phyloP scores from a whole-genome alignment of 2,329 filamentous ascomycete genomes.

The Cladosporium colombiae region DNA sequence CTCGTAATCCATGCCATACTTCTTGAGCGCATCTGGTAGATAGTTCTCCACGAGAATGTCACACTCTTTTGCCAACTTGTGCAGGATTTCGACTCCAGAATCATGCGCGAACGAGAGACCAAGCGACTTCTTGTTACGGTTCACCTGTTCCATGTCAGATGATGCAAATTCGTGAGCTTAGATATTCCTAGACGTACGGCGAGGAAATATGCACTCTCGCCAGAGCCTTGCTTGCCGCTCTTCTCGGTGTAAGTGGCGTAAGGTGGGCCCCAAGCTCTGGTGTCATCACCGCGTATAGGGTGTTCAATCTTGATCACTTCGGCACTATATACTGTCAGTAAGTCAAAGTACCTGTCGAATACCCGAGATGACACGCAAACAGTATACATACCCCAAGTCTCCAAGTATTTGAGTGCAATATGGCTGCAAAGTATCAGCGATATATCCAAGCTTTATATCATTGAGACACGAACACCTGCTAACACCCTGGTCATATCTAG shows the following conservation, averaged over 20 bases:
- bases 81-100: slow-evolving; percentile 80
- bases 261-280: slow-evolving; percentile 92
- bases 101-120: slow-evolving; percentile 87
- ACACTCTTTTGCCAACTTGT: slow-evolving; percentile 78
- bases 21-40: slow-evolving; percentile 82
- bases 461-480: slow-evolving; percentile 66
- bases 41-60: slow-evolving; percentile 98
- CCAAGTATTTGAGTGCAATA: slow-evolving; percentile 97
- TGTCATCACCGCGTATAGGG: slow-evolving; percentile 87
- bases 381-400: slow-evolving; percentile 77
- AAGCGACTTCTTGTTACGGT: slow-evolving; percentile 95
- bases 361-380: neutral
- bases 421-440: slow-evolving; percentile 58
- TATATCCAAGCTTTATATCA: neutral
- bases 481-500: slow-evolving; percentile 96
- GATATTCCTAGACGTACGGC: slow-evolving; percentile 60
- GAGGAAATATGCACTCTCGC: slow-evolving; percentile 94
- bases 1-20: slow-evolving; percentile 88
- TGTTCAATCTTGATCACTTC: slow-evolving; percentile 98
- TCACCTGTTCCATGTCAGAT: slow-evolving; percentile 62
- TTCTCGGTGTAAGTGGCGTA: slow-evolving; percentile 73
- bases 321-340: slow-evolving; percentile 58
- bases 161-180: neutral
- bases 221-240: slow-evolving; percentile 61
- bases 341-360: neutral